Base-by-base conservation (phyloP, 192 early-diverging fungal species). In the Umbelopsis isabellina region DNA sequence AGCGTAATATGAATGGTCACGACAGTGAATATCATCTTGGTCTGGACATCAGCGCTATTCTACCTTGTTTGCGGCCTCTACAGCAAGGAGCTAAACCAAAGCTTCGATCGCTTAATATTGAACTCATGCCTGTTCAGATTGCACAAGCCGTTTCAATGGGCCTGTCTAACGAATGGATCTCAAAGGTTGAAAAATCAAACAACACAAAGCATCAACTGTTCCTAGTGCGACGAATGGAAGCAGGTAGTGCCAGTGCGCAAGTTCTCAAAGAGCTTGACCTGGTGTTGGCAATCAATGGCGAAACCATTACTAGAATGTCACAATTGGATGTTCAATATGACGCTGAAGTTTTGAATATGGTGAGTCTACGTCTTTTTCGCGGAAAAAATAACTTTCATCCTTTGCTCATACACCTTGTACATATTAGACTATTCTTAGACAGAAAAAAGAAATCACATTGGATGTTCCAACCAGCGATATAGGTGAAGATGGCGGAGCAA, bases 381-480 rank as follows among this genome's bases (percentile, higher is more conserved):
- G 13, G n/a, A 51, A 21, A 21, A 27, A 48, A 27, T 12, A 79
- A 71, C 78, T 82, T 65, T 74, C 82, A 35, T 64, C 83, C 23
- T 83, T 80, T 11, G 52, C 74, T n/a, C 51, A 61, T n/a, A 64
- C 83, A 12, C 46, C 58, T 4, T 37, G 65, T 8, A 27, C 1
- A 65, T 84, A n/a, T 27, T 46, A 45, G 73, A 82, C 74, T 4
- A 82, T 91, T 7, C 55, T 97, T 67, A 80, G 95, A 51, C 83
- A 90, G 68, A 93, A 92, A 77, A 67, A 82, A 21, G 94, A 93
- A 72, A 73, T 92, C 71, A 81, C 75, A 0, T 64, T 97, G n/a
- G 74, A 80, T 20, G 91, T 95, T 3, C 86, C 88, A n/a, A 94
- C 92, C 0, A 86, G 82, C 37, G 81, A 81, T 11, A 71, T 84